Conservation (phyloP, 768 basidiomycete species). For the Holtermannia corniformis region DNA sequence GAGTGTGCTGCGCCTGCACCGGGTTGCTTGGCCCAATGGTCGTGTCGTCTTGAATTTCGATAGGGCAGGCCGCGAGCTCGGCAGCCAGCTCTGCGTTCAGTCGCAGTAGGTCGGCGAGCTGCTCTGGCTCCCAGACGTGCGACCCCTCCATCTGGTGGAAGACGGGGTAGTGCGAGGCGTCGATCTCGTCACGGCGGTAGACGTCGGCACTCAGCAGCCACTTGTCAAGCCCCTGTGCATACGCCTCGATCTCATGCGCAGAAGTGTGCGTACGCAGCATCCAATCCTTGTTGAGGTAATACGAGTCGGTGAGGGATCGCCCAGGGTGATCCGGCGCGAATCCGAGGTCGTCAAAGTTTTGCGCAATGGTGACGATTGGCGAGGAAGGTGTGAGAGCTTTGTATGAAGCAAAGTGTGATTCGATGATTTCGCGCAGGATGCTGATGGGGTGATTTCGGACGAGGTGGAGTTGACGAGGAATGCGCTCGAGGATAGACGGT, state of each 20-base stretch:
- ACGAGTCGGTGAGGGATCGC: conserved; percentile 78
- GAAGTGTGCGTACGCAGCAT: conserved; percentile 98
- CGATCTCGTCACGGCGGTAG: conserved; percentile 95
- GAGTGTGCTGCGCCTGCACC: conserved; percentile 67
- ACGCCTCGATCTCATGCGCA: conserved; percentile 94
- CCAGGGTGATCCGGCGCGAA: conserved; percentile 92
- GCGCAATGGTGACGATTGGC: conserved; percentile 76
- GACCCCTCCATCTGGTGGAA: conserved; percentile 99
- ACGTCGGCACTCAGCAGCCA: conserved; percentile 96
- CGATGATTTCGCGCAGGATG: conserved; percentile 73
- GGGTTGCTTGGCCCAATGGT: conserved; percentile 67
- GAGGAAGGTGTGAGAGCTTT: conserved; percentile 66
- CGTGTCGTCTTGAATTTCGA: conserved; percentile 78
- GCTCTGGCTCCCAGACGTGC: conserved; percentile 51
- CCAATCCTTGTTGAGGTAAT: conserved; percentile 80
- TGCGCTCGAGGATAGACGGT: conserved; percentile 70
- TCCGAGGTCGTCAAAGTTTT: conserved; percentile 92
- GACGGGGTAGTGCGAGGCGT: conserved; percentile 89
- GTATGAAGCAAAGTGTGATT: conserved; percentile 70
- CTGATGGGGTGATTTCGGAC: conserved; percentile 71
- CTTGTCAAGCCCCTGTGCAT: conserved; percentile 57
- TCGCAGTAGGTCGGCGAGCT: conserved; percentile 53
- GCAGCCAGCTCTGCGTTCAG: conserved; percentile 59
- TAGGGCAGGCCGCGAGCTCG: conserved; percentile 60
- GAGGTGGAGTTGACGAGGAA: conserved; percentile 64